Base-by-base conservation (phyloP, 345 rosid genomes). In the Populus davidiana region DNA sequence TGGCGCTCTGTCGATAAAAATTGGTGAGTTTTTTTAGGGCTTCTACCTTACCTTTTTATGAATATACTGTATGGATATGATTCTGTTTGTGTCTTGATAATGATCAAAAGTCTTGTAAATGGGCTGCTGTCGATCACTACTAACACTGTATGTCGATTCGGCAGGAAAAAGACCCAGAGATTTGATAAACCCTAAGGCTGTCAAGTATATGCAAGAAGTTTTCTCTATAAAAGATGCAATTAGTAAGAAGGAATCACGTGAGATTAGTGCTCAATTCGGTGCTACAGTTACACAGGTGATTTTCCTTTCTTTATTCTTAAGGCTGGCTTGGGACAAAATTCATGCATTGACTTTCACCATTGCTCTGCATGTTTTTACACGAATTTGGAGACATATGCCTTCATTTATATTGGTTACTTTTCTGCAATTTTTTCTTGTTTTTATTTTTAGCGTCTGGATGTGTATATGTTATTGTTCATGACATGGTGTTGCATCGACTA, bases 161-260 rank as follows among this genome's bases (percentile, higher is more conserved):
- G 69, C 90, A 96, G 98, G 99, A 70, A 96, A 96, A 88, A 92
- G 98, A 74, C 99, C 98, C 25, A 90, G 99, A 83, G 98, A 96
- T 86, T 89, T 96, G 85, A 81, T 96, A 75, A 94, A 91, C 79
- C 96, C 98, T 8, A 96, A 94, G 86, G 99, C 97, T 49, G 90
- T 91, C 75, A 94, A 91, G 79, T 90, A 96, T 84, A 89, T 96
- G 92, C 97, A 94, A 90, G 88, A 91, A 43, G 75, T 94, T 84
- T 96, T 94, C 61, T 87, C 99, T 67, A 81, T 96, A 80, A 96
- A 94, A 93, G 98, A 96, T 83, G 93, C 91, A 59, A 89, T 94
- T 78, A 92, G 93, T 78, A 96, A 96, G 88, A 96, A 87, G 83
- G 99, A 96, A 89, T 91, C 86, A 61, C 92, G 96, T 49, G 97